These are phyloP conservation scores for Chaetomium cochliodes DNA, from an alignment of 495 filamentous ascomycete genomes.

Conservation along the genomic window DNA sequence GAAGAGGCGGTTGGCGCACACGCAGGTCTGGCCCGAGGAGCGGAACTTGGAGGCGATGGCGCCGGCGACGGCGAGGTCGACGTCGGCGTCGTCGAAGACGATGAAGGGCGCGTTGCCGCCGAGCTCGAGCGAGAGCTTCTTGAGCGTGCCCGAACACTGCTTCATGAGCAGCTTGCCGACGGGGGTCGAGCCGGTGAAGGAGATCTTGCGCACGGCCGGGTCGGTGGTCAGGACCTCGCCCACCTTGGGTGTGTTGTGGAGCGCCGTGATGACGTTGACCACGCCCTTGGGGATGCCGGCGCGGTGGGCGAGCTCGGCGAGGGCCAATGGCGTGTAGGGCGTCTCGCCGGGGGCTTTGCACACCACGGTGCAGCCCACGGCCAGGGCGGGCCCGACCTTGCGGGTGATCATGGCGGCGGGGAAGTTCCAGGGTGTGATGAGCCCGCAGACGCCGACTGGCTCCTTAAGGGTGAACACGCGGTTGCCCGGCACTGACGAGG, in stretches of 20 bases:
- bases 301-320: constrained; percentile 77
- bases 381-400: constrained; percentile 82
- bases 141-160: constrained; percentile 75
- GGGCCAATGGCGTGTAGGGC: constrained; percentile 76
- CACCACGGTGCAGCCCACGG: constrained; percentile 72
- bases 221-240: constrained; percentile 71
- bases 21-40: constrained; percentile 84
- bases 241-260: constrained; percentile 68
- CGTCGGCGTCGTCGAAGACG: constrained; percentile 85
- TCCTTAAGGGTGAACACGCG: constrained; percentile 78
- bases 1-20: constrained; percentile 85
- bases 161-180: constrained; percentile 89
- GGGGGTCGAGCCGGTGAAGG: constrained; percentile 82
- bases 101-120: constrained; percentile 94
- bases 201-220: constrained; percentile 74
- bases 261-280: constrained; percentile 74
- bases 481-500: constrained; percentile 64
- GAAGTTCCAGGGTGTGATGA: constrained; percentile 98
- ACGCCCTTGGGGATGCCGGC: constrained; percentile 85
- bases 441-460: constrained; percentile 87
- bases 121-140: constrained; percentile 83
- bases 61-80: constrained; percentile 72
- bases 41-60: constrained; percentile 81
- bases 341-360: constrained; percentile 84
- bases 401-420: constrained; percentile 90